Base-by-base conservation (phyloP, 2,329 filamentous ascomycete species). In the Dactylellina haptotyla region DNA sequence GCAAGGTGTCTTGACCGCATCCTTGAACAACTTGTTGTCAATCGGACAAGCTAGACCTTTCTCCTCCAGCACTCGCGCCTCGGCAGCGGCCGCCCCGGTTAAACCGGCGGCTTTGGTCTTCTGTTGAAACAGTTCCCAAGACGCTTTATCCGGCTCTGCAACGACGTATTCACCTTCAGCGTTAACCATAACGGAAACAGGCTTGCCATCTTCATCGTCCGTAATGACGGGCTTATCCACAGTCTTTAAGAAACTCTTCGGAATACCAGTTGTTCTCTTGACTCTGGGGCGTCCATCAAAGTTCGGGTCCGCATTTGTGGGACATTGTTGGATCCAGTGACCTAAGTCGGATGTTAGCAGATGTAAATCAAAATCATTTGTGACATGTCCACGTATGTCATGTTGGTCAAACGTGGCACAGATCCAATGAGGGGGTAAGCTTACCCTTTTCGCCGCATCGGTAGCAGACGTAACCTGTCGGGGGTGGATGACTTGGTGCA, bases 301-400 rank as follows among this genome's bases (percentile, higher is more conserved):
- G 74, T 93, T 93, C 2, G 95, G 94, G 77, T 99, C 93, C 80
- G 97, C 92, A 81, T 99, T 99, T n/a, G 94, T 99, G 4, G 95
- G 95, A 79, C 95, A 99, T 58, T 92, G 87, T 82, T 98, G 94
- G 75, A 99, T 99, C 94, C 94, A 99, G 81, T 99, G 95, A n/a
- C 93, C 84, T 86, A 46, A 75, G 6, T 66, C 34, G 64, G 14
- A 61, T 65, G 76, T 82, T 77, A 82, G 79, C 66, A 58, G 46
- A 34, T 43, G 34, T 34, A 28, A n/a, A n/a, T n/a, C n/a, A n/a
- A n/a, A n/a, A 37, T 66, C 39, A 37, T 28, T 26, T 48, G n/a
- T n/a, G n/a, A n/a, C 48, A 12, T 39, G 5, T 48, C 18, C 14
- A 5, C 18, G 16, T 18, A 14, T 12, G 28, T 51, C 34, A 34